Conservation (phyloP, 208 protist species). For the Trypanosoma mega region DNA sequence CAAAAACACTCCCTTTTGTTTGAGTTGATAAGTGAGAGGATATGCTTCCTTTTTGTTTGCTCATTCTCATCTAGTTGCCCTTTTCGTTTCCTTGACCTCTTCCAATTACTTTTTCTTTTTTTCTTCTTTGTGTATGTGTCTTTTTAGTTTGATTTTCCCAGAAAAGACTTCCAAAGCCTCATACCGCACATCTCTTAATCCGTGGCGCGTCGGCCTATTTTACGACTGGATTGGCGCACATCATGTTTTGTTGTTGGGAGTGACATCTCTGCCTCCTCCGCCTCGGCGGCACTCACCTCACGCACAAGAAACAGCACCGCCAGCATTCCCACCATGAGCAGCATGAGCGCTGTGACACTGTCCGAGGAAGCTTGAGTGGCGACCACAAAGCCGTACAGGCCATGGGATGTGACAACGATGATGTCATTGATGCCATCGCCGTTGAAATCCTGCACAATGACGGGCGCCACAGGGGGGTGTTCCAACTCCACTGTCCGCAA, state of each 20-base stretch:
- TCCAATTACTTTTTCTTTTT: too few relatives aligned
- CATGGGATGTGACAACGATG: slow-evolving; percentile 60
- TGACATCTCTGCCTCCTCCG: slow-evolving; percentile 30
- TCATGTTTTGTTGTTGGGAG: slow-evolving; percentile 32
- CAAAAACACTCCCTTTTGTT: too few relatives aligned
- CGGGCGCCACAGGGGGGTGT: slow-evolving; percentile 59
- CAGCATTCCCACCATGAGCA: slow-evolving; percentile 72
- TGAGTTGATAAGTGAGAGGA: too few relatives aligned
- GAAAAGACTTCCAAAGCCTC: too few relatives aligned
- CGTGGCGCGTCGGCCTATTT: slow-evolving; percentile 22
- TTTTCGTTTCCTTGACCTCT: neutral
- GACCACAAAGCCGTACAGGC: slow-evolving; percentile 75
- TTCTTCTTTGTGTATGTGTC: too few relatives aligned
- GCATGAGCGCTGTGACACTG: slow-evolving; percentile 65
- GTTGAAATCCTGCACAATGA: slow-evolving; percentile 85
- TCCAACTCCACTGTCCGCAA: slow-evolving; percentile 52
- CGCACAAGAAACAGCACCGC: slow-evolving; percentile 66
- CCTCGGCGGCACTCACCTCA: slow-evolving; percentile 36
- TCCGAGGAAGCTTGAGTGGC: slow-evolving; percentile 61
- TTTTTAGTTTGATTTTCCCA: too few relatives aligned
- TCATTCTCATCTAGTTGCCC: too few relatives aligned
- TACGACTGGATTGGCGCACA: slow-evolving; percentile 4
- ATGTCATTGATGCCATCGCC: slow-evolving; percentile 88
- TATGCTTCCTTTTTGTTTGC: too few relatives aligned
- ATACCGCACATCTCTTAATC: too few relatives aligned